phyloP scores from a whole-genome alignment of 805 yeast species.

The Kazachstania taianensis region DNA sequence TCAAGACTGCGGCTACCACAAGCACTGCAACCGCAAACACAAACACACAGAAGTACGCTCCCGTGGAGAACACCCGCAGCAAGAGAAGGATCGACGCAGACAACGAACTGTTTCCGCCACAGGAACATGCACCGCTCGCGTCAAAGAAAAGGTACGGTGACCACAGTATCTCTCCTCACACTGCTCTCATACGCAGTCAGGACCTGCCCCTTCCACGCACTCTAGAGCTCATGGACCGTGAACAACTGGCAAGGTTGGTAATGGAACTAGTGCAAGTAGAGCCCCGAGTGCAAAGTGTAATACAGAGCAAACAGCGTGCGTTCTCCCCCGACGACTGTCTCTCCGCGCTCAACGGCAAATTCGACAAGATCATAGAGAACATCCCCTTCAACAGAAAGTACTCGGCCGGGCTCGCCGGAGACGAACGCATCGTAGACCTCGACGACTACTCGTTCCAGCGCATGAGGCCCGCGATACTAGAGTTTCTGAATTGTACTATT shows the following conservation, averaged over 20 bases:
- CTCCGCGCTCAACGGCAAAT: conserved; percentile 15
- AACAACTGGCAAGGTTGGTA: conserved; percentile 19
- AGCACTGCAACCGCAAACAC: background rate
- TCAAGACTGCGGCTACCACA: background rate
- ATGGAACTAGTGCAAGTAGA: conserved; percentile 8
- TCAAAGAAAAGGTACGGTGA: background rate
- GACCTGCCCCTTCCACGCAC: conserved; percentile 25
- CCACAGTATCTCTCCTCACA: background rate
- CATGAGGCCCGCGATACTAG: conserved; percentile 24
- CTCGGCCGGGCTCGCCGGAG: conserved; percentile 3
- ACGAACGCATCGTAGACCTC: conserved; percentile 4
- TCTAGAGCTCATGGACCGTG: conserved; percentile 26
- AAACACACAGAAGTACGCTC: background rate
- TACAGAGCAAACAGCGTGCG: conserved; percentile 1
- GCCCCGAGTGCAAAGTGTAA: conserved; percentile 15
- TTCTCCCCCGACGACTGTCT: conserved; percentile 20
- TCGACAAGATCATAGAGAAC: conserved; percentile 15
- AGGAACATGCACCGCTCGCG: too few species aligned
- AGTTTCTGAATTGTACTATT: conserved; percentile 27
- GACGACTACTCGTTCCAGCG: conserved; percentile 31
- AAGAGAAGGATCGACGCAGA: too few species aligned
- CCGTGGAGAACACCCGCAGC: background rate
- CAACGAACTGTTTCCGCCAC: too few species aligned
- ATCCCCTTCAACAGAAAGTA: conserved; percentile 24
- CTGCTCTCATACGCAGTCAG: conserved; percentile 20